Evolutionary conservation across 441 rosid species (phyloP).

Genomic region (Corymbia calophylla): DNA sequence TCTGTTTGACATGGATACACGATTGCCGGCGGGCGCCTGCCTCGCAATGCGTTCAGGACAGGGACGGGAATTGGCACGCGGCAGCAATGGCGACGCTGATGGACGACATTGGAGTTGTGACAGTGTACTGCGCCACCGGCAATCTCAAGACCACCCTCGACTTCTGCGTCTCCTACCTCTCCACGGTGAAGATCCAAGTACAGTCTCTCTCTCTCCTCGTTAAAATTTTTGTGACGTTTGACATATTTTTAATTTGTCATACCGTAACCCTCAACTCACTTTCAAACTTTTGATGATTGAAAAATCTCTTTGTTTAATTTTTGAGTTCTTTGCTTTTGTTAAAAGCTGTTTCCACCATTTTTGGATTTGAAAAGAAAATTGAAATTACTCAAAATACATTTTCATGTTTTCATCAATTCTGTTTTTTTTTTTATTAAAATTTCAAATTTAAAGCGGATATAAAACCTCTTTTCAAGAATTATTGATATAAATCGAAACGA

Average conservation of each 20-base stretch:
- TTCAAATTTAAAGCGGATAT: background rate
- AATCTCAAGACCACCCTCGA: constrained; percentile 24
- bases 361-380: background rate
- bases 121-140: constrained; percentile 24
- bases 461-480: no score
- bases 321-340: background rate
- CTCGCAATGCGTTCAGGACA: constrained; percentile 18
- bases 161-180: constrained; percentile 40
- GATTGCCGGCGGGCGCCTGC: background rate
- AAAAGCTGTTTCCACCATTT: background rate
- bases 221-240: no score
- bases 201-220: background rate
- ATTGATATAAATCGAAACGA: background rate
- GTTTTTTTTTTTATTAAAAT: no score
- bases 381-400: background rate
- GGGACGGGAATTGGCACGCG: constrained; percentile 45
- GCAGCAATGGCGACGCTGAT: constrained; percentile 57
- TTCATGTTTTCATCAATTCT: no score
- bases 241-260: no score
- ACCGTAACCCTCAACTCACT: no score
- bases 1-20: background rate
- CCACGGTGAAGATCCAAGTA: constrained; percentile 46
- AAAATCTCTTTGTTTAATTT: background rate
- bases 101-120: constrained; percentile 35
- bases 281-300: background rate